Percentiles rank a stretch among this genome's conserved stretches.
Evolutionary conservation across 371 early-diverging fungal genomes (phyloP).

Genomic region (Lichtheimia hyalospora): DNA sequence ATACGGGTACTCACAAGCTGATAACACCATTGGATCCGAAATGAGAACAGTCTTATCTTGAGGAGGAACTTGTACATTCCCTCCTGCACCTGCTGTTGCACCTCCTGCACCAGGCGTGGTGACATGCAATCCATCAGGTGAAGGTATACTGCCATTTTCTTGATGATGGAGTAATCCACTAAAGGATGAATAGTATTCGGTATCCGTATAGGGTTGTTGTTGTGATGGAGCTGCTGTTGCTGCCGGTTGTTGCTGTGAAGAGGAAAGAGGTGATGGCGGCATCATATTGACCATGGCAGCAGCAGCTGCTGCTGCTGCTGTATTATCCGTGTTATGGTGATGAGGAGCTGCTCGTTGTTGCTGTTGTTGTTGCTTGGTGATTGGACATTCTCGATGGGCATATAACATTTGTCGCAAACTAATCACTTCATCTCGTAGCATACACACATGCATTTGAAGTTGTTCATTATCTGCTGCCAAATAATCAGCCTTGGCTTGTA

Average conservation of each 20-base stretch:
- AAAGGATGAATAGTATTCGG: neutral
- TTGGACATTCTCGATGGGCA: conserved; percentile 54
- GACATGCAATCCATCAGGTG: too few relatives aligned
- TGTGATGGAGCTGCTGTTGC: too few relatives aligned
- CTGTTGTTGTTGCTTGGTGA: conserved; percentile 23
- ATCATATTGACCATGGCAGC: neutral
- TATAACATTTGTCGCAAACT: conserved; percentile 50
- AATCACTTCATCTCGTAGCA: conserved; percentile 49
- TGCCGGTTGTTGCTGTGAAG: neutral
- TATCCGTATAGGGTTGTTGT: neutral
- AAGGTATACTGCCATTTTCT: too few relatives aligned
- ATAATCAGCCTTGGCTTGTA: conserved; percentile 59
- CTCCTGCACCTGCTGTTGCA: too few relatives aligned
- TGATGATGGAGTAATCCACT: too few relatives aligned
- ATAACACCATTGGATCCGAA: too few relatives aligned
- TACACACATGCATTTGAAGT: conserved; percentile 39
- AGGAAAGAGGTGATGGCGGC: neutral
- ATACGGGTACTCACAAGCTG: too few relatives aligned
- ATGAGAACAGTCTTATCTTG: too few relatives aligned
- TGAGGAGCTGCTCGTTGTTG: neutral
- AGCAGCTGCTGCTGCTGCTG: too few relatives aligned
- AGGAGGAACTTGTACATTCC: too few relatives aligned
- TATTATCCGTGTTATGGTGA: too few relatives aligned
- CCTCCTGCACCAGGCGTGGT: too few relatives aligned
- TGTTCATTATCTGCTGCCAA: conserved; percentile 52